A percentile compares a stretch with the other conserved stretches of the same genome.
Conservation (phyloP, 139 green algal species). For the Chlorella sp. region DNA sequence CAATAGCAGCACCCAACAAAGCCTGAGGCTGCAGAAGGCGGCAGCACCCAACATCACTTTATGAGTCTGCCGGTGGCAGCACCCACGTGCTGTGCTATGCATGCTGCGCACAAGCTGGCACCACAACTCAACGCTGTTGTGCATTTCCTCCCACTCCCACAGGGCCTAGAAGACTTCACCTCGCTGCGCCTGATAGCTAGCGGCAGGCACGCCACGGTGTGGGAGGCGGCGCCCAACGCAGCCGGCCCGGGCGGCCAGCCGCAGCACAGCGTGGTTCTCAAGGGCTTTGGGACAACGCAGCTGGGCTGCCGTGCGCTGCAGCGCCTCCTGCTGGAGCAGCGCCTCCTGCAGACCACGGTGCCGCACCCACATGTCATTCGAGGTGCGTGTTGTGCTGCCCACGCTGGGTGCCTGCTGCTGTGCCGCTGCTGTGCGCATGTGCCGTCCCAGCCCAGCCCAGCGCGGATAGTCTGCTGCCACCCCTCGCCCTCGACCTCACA, state of each 20-base stretch:
- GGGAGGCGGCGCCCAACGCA: not conserved
- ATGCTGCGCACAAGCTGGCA: too few species aligned
- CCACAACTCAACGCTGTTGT: not conserved
- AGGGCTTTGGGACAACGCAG: not conserved
- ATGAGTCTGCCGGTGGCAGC: too few species aligned
- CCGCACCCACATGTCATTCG: constrained; percentile 8
- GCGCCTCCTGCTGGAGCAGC: constrained; percentile 1
- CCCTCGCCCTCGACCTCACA: not conserved
- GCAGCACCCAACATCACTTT: too few species aligned
- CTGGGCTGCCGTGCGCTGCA: not conserved
- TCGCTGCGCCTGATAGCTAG: not conserved
- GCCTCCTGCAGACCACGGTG: not conserved
- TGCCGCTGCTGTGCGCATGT: not conserved
- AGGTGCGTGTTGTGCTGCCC: not conserved
- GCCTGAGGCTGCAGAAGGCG: too few species aligned
- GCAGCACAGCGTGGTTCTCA: not conserved
- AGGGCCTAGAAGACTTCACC: not conserved
- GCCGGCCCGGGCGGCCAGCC: not conserved
- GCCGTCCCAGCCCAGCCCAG: too few species aligned
- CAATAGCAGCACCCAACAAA: too few species aligned
- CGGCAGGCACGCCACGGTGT: not conserved
- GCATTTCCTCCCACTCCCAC: not conserved
- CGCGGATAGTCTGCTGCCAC: not conserved
- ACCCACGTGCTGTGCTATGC: not conserved
- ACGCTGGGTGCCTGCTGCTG: not conserved